These are phyloP conservation scores for Verticillium zaregamsianum DNA, from an alignment of 2,329 filamentous ascomycete genomes.

Conservation along the genomic window DNA sequence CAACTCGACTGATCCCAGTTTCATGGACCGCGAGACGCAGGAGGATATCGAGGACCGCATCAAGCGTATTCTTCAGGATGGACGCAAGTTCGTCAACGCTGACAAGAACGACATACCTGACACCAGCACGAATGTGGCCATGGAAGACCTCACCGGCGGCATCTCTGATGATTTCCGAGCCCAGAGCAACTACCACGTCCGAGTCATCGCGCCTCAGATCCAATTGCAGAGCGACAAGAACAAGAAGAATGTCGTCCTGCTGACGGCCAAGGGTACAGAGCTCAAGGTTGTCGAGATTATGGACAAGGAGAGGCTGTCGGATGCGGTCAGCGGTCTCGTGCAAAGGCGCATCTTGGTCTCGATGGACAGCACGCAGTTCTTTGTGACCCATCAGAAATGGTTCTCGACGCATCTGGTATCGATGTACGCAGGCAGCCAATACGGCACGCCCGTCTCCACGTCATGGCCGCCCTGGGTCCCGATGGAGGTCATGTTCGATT, in stretches of 20 bases:
- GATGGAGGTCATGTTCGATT: constrained; percentile 98
- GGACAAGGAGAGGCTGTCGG: constrained; percentile 86
- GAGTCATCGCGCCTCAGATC: constrained; percentile 94
- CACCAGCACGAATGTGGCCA: constrained; percentile 32
- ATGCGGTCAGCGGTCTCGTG: constrained; percentile 90
- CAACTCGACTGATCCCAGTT: constrained; percentile 30
- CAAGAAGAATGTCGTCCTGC: constrained; percentile 90
- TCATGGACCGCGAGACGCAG: constrained; percentile 53
- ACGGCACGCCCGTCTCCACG: constrained; percentile 78
- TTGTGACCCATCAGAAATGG: constrained; percentile 90
- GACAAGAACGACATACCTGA: constrained; percentile 48
- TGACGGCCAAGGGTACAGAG: constrained; percentile 97
- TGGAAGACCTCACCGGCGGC: constrained; percentile 64
- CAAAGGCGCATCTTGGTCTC: constrained; percentile 90
- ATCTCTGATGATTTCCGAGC: constrained; percentile 85
- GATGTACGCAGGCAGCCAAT: constrained; percentile 90
- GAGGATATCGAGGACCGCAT: constrained; percentile 78
- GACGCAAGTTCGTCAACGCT: constrained; percentile 73
- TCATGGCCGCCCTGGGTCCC: constrained; percentile 98
- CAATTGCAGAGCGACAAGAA: constrained; percentile 99
- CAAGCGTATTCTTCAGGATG: constrained; percentile 78
- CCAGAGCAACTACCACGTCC: constrained; percentile 91
- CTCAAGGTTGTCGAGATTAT: constrained; percentile 96
- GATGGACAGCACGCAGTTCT: constrained; percentile 98
- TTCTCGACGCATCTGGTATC: constrained; percentile 81